phyloP scores from a whole-genome alignment of 495 filamentous ascomycete species.

The Elaphomyces granulatus region DNA sequence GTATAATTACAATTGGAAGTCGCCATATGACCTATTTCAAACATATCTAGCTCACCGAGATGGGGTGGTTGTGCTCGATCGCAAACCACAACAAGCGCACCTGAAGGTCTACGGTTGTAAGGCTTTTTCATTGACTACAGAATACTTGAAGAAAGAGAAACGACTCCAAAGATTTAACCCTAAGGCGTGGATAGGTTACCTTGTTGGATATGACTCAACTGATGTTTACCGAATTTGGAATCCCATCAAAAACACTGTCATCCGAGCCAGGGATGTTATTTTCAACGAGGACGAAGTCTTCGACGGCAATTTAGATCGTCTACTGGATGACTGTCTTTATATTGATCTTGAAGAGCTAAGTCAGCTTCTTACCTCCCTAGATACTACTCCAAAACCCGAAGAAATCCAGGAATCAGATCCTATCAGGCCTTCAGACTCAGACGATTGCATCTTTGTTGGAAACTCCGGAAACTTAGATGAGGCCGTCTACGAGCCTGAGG shows the following conservation, averaged over 20 bases:
- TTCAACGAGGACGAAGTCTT: slow-evolving; percentile 4
- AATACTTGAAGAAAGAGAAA: slow-evolving; percentile 6
- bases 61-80: neutral
- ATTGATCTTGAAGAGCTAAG: neutral
- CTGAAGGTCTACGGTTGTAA: slow-evolving; percentile 2
- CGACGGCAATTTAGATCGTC: slow-evolving; percentile 16
- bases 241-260: slow-evolving; percentile 1
- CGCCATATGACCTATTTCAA: neutral
- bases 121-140: slow-evolving; percentile 8
- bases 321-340: slow-evolving; percentile 12
- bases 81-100: slow-evolving; percentile 6
- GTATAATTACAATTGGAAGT: slow-evolving; percentile 1
- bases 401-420: no score
- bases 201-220: slow-evolving; percentile 16
- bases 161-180: slow-evolving; percentile 9
- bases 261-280: slow-evolving; percentile 2
- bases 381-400: no score
- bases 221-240: slow-evolving; percentile 18
- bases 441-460: no score
- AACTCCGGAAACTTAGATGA: no score
- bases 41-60: neutral
- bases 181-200: slow-evolving; percentile 15
- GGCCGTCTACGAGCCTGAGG: no score
- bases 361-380: neutral
- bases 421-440: no score